A percentile compares a stretch with the other conserved stretches of the same genome.
These are phyloP conservation scores for Penicillium desertorum DNA, from an alignment of 495 filamentous ascomycete species.

Conservation along the genomic window DNA sequence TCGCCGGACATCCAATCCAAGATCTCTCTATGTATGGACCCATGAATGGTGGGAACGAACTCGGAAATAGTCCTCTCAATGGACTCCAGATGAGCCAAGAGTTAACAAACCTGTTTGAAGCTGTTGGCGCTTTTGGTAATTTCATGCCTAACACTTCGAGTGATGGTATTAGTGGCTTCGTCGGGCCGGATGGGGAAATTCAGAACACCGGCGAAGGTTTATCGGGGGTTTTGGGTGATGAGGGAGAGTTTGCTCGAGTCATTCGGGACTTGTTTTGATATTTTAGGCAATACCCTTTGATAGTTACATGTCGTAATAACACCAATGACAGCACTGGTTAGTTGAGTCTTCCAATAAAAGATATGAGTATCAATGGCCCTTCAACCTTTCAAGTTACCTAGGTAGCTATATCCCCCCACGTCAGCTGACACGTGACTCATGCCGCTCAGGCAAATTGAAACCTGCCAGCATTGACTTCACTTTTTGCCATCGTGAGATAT, in stretches of 20 bases:
- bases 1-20: constrained; percentile 68
- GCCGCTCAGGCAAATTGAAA: not conserved
- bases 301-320: not conserved
- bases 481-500: not conserved
- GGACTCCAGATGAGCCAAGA: constrained; percentile 63
- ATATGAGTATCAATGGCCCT: not conserved
- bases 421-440: constrained; percentile 1
- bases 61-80: constrained; percentile 61
- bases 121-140: constrained; percentile 58
- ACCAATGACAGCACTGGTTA: not conserved
- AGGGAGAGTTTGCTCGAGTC: constrained; percentile 63
- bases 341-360: not conserved
- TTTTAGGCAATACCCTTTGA: constrained; percentile 3
- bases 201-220: constrained; percentile 49
- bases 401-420: not conserved
- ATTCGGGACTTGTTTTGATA: constrained; percentile 64
- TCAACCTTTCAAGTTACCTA: no score
- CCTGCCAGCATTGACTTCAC: not conserved
- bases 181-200: constrained; percentile 43
- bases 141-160: constrained; percentile 39
- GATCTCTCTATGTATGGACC: constrained; percentile 56
- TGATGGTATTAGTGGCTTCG: constrained; percentile 47
- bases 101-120: constrained; percentile 69
- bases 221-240: constrained; percentile 54
- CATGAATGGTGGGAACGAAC: constrained; percentile 43